Conservation (phyloP, 805 yeast species). For the Nakazawaea wyomingensis region DNA sequence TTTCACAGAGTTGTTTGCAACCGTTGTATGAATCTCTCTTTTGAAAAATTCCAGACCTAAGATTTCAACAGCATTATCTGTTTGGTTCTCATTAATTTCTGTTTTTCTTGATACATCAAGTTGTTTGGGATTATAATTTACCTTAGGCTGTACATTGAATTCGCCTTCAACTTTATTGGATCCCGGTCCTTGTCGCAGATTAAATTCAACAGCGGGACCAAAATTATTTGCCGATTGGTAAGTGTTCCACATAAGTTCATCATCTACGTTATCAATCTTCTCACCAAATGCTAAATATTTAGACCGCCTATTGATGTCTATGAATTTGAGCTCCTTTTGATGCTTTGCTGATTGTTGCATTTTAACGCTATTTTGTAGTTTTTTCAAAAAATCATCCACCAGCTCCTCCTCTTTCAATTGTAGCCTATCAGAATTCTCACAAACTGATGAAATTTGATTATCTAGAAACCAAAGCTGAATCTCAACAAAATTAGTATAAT, state of each 20-base stretch:
- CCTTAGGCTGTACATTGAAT: too few species aligned
- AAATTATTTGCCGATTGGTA: slow-evolving; percentile 18
- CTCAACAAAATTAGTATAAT: too few species aligned
- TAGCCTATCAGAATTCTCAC: not conserved
- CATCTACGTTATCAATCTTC: not conserved
- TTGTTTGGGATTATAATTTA: too few species aligned
- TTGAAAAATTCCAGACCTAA: too few species aligned
- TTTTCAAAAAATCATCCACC: not conserved
- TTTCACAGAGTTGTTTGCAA: too few species aligned
- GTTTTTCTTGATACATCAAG: too few species aligned
- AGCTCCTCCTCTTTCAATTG: not conserved
- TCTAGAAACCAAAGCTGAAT: slow-evolving; percentile 1
- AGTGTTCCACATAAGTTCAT: slow-evolving; percentile 7
- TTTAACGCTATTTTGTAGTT: not conserved
- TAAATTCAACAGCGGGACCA: slow-evolving; percentile 5
- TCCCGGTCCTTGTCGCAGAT: too few species aligned
- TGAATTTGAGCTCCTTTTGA: slow-evolving; percentile 1
- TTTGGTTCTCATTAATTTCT: too few species aligned
- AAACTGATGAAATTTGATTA: not conserved
- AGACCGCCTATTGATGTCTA: slow-evolving; percentile 2
- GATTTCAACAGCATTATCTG: too few species aligned
- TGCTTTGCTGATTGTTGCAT: not conserved
- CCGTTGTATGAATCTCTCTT: too few species aligned
- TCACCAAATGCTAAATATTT: not conserved
- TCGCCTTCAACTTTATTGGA: too few species aligned